These are phyloP conservation scores for Penicillium canariense DNA, from an alignment of 495 filamentous ascomycete species.

Conservation along the genomic window DNA sequence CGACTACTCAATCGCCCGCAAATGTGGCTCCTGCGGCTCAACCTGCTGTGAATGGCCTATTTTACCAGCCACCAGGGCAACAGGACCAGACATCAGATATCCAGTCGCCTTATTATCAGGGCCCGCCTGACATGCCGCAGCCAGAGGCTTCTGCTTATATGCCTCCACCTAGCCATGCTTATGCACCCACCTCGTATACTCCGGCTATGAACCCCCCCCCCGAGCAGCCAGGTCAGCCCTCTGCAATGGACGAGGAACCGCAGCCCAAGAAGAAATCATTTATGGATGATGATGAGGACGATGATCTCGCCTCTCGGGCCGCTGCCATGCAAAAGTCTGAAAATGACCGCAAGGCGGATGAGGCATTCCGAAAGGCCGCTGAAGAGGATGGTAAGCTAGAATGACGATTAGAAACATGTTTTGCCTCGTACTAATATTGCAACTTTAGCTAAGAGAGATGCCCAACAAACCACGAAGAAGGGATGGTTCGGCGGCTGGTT, in stretches of 20 bases:
- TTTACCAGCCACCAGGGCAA: constrained; percentile 23
- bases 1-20: constrained; percentile 29
- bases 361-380: constrained; percentile 77
- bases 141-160: constrained; percentile 4
- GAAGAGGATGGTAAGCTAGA: constrained; percentile 75
- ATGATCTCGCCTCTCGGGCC: constrained; percentile 50
- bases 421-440: constrained; percentile 17
- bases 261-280: constrained; percentile 74
- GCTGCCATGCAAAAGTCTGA: constrained; percentile 54
- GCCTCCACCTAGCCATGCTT: constrained; percentile 20
- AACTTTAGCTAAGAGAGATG: constrained; percentile 39
- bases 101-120: constrained; percentile 26
- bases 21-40: constrained; percentile 17
- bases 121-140: constrained; percentile 25
- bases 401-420: not conserved
- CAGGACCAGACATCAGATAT: constrained; percentile 5
- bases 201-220: constrained; percentile 22
- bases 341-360: constrained; percentile 59
- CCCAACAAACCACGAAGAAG: constrained; percentile 54
- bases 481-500: constrained; percentile 91
- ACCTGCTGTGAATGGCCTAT: constrained; percentile 26
- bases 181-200: constrained; percentile 39
- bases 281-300: constrained; percentile 68
- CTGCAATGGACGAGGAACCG: constrained; percentile 49
- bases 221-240: constrained; percentile 34